Conservation (phyloP, 345 rosid species). For the Syzygium aromaticum region DNA sequence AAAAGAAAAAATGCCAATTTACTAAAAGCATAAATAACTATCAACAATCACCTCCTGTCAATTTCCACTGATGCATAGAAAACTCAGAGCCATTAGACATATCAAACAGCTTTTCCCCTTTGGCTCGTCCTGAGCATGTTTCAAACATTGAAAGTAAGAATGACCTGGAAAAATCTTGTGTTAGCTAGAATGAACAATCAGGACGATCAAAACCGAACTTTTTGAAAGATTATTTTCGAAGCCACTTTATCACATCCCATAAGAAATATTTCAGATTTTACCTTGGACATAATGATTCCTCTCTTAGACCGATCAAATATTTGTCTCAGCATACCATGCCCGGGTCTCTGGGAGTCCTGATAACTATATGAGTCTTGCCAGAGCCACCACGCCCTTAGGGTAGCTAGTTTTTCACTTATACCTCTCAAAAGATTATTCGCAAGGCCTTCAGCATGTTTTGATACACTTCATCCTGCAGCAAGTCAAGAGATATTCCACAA, state of each 20-base stretch:
- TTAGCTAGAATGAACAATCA: not conserved
- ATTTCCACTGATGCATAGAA: conserved; percentile 51
- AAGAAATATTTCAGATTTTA: conserved; percentile 2
- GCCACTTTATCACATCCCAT: not conserved
- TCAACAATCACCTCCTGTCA: conserved; percentile 52
- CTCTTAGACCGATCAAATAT: conserved; percentile 29
- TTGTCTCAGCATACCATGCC: conserved; percentile 63
- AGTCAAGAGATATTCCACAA: not conserved
- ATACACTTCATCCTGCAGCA: conserved; percentile 48
- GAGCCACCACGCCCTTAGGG: conserved; percentile 85
- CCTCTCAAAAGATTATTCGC: conserved; percentile 70
- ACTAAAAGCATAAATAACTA: not conserved
- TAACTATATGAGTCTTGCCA: conserved; percentile 85
- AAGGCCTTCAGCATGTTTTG: conserved; percentile 64
- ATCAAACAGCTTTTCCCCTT: conserved; percentile 59
- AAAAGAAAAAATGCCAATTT: not conserved
- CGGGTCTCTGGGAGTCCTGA: conserved; percentile 60
- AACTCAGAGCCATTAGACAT: conserved; percentile 56
- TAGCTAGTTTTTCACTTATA: conserved; percentile 75
- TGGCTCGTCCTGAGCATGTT: conserved; percentile 68
- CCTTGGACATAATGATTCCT: conserved; percentile 27
- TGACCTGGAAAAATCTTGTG: conserved; percentile 18
- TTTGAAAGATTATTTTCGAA: not conserved
- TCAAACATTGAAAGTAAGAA: conserved; percentile 69
- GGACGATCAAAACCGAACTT: not conserved